A percentile compares a stretch with the other conserved stretches of the same genome.
Conservation (phyloP, 345 rosid species). For the Jatropha curcas region DNA sequence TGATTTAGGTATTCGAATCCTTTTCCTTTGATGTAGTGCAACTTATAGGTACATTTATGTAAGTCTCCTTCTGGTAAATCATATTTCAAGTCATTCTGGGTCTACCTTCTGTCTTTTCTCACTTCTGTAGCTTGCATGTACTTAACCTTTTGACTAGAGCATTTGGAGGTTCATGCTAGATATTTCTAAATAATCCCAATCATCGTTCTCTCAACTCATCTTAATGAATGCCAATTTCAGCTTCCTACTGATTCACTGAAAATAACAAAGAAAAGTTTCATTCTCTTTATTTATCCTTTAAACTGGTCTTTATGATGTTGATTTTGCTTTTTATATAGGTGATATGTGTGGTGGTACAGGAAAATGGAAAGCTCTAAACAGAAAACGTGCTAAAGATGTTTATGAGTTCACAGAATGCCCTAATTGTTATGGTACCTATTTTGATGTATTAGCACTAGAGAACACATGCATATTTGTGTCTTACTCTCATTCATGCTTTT, state of each 20-base stretch:
- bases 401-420: constrained; percentile 96
- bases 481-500: constrained; percentile 4
- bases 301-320: constrained; percentile 5
- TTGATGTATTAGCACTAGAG: constrained; percentile 2
- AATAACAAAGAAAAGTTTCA: neutral
- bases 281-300: neutral
- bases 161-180: neutral
- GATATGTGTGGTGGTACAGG: constrained; percentile 99
- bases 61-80: neutral
- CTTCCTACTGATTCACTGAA: neutral
- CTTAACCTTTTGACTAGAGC: neutral
- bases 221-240: neutral
- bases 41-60: neutral
- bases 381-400: constrained; percentile 95
- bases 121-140: constrained; percentile 1
- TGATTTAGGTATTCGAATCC: neutral
- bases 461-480: neutral
- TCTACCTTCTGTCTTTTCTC: constrained; percentile 5
- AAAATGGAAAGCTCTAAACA: constrained; percentile 96
- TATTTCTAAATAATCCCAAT: neutral
- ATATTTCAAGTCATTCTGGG: neutral
- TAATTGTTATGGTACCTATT: constrained; percentile 75
- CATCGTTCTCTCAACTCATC: neutral
- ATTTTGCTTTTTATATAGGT: constrained; percentile 46
- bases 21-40: too few relatives aligned